phyloP scores from a whole-genome alignment of 805 yeast genomes.

The Myxozyma neglecta region DNA sequence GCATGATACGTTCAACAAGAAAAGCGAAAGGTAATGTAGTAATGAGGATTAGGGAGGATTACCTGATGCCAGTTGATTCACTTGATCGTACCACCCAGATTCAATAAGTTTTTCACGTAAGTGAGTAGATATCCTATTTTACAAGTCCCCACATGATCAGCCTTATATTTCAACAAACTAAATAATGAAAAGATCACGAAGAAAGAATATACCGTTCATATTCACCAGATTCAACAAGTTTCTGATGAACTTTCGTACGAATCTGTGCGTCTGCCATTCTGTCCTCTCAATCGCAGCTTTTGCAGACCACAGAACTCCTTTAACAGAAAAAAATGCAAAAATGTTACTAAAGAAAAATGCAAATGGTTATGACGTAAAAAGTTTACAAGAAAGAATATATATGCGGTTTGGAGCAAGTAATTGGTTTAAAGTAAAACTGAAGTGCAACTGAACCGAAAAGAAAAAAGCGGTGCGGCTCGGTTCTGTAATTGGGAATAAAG shows the following conservation, averaged over 20 bases:
- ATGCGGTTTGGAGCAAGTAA: neutral
- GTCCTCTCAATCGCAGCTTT: neutral
- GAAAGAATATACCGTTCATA: slow-evolving; percentile 56
- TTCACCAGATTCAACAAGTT: slow-evolving; percentile 73
- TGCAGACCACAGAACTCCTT: neutral
- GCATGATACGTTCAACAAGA: no score
- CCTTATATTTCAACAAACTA: no score
- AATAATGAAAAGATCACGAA: neutral
- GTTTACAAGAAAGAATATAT: neutral
- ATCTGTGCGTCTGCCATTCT: slow-evolving; percentile 27
- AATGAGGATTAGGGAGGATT: neutral
- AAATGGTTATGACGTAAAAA: neutral
- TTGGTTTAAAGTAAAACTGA: neutral
- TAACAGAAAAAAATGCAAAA: neutral
- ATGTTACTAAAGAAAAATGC: neutral
- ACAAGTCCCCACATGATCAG: no score
- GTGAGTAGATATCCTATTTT: slow-evolving; percentile 54
- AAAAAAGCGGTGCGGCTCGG: neutral
- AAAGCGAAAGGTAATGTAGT: neutral
- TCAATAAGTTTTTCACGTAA: slow-evolving; percentile 66
- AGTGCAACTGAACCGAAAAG: neutral
- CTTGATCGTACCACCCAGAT: slow-evolving; percentile 83
- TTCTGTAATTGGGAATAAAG: neutral
- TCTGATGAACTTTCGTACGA: slow-evolving; percentile 61
- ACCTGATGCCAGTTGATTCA: slow-evolving; percentile 60